Evolutionary conservation across 257 asterid species (phyloP), one percentile per base, ranked within the genome.

Genomic region (Nicotiana sylvestris): DNA sequence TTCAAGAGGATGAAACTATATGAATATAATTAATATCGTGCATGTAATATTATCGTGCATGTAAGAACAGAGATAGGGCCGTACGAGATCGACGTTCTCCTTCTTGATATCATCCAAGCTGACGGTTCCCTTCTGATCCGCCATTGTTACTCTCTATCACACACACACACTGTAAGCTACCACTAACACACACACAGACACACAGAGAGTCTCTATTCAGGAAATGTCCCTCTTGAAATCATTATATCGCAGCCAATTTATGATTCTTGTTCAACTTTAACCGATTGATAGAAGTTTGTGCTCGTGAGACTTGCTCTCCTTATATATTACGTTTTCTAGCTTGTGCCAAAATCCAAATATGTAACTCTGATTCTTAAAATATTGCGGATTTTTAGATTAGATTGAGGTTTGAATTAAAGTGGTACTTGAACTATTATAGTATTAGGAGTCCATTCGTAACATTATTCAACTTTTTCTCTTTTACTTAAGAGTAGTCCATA

Each of bases 81-180:
- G 2, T 90, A 92, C 98, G 55, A 94, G 95, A 88, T 94, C 98
- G 1, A 95, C 88, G 61, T 87, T 92, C 89, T 94, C 98, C 39
- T 88, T 93, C 83, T 84, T 90, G 57, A 94, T 93, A 58, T 89
- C 97, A 81, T 94, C 97, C 92, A 94, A 85, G 55, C 87, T 88
- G 78, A 87, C 80, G 37, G 80, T 49, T 25, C 11, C 79, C 15
- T 46, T 49, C 33, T 70, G 78, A 70, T 70, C 35, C 21, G 78
- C 78, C 78, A 72, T 74, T n/a, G 49, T 74, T 49, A 74, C 27
- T 74, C 64, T 2, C 64, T 57, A 57, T 17, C 27, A 57, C 57
- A 51, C 27, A 58, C 65, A 65, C 60, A 21, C 57, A 21, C 9
- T 21, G 10, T 72, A 11, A 74, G 61, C 61, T 46, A 74, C 25